These are phyloP conservation scores for Mucor mucedo DNA, from an alignment of 371 early-diverging fungal species.

Conservation along the genomic window DNA sequence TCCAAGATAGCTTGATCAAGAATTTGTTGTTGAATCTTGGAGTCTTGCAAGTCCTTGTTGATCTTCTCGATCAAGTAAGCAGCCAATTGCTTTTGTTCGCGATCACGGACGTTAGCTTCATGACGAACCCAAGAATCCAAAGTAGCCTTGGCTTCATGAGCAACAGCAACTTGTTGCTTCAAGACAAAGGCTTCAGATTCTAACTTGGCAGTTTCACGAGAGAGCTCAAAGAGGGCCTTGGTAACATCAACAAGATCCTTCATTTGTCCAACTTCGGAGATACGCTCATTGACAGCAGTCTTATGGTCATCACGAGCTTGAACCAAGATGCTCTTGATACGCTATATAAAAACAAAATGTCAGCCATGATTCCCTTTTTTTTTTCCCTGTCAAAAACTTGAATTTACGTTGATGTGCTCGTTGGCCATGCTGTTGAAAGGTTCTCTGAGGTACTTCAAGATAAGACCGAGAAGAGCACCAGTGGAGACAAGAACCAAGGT, in stretches of 20 bases:
- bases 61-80: conserved; percentile 85
- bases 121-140: conserved; percentile 97
- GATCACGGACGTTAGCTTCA: conserved; percentile 91
- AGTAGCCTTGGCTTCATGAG: conserved; percentile 84
- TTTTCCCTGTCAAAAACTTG: not conserved
- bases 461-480: conserved; percentile 74
- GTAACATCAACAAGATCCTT: conserved; percentile 93
- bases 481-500: conserved; percentile 79
- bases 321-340: conserved; percentile 79
- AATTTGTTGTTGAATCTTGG: conserved; percentile 73
- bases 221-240: conserved; percentile 90
- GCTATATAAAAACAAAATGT: conserved; percentile 34
- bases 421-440: conserved; percentile 88
- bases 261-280: conserved; percentile 89
- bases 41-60: conserved; percentile 79
- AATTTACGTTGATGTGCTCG: conserved; percentile 71
- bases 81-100: conserved; percentile 89
- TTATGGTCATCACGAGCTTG: conserved; percentile 93
- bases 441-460: conserved; percentile 81
- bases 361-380: not conserved
- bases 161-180: conserved; percentile 89
- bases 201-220: conserved; percentile 91
- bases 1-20: conserved; percentile 61
- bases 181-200: conserved; percentile 93
- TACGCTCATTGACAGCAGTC: conserved; percentile 84